Conservation (phyloP, 2,329 filamentous ascomycete genomes). For the Fusarium annulatum region DNA sequence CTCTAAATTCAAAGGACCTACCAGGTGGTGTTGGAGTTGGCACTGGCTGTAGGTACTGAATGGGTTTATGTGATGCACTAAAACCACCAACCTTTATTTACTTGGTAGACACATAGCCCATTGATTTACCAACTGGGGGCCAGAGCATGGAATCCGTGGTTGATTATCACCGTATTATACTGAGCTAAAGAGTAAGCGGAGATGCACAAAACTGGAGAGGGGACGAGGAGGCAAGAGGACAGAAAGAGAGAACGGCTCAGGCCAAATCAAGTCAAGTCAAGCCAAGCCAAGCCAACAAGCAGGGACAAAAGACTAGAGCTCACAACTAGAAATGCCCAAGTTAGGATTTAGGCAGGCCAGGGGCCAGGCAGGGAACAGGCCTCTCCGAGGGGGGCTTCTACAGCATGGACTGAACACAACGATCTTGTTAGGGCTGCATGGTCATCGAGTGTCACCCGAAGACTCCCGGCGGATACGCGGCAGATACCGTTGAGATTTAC, state of each 20-base stretch:
- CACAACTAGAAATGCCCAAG: not conserved
- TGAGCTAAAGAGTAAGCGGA: not conserved
- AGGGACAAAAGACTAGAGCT: constrained; percentile 20
- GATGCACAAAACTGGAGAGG: not conserved
- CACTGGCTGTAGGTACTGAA: not conserved
- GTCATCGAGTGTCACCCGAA: constrained; percentile 33
- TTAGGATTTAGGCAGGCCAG: not conserved
- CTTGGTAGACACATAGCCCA: not conserved
- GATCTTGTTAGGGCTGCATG: not conserved
- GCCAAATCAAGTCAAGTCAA: not conserved
- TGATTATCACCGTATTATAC: not conserved
- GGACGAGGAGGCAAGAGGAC: not conserved
- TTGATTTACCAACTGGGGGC: not conserved
- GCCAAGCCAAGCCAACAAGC: not conserved
- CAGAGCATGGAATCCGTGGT: not conserved
- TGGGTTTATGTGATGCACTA: not conserved
- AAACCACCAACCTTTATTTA: not conserved
- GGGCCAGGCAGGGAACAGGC: constrained; percentile 22
- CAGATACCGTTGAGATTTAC: constrained; percentile 30
- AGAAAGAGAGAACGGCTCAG: not conserved
- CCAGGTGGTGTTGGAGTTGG: not conserved
- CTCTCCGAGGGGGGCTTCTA: not conserved
- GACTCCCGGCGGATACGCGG: constrained; percentile 28
- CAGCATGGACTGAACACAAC: not conserved
- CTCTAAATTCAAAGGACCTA: constrained; percentile 7